Base-by-base conservation (phyloP, 1,284 basidiomycete genomes). In the Athelia sp. region DNA sequence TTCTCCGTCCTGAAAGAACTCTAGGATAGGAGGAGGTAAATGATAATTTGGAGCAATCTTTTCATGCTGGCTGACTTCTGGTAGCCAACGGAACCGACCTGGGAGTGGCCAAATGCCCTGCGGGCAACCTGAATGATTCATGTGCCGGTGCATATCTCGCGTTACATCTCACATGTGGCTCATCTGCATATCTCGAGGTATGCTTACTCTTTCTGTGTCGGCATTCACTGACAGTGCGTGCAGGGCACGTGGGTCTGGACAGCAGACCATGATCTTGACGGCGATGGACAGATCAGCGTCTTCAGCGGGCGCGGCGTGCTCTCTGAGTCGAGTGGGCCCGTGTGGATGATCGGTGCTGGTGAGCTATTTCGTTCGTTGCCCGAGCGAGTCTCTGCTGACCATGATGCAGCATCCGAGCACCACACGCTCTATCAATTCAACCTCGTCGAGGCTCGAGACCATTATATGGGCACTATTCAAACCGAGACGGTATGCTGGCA, bases 161-260 rank as follows among this genome's bases (percentile, higher is more conserved):
- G 14, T 61, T 82, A 13, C 76, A 83, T 54, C 60, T 83, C 31
- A 82, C 78, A 0, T 42, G 64, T 8, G 60, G 59, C 21, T 75
- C 79, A 1, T 77, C 71, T 47, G 79, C 71, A 35, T 76, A 76
- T 52, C 60, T 76, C 32, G 73, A 76, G 70, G 82, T 78, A 50
- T 15, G 19, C 19, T 17, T 40, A 40, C 19, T 38, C 76, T 82
- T 70, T 35, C 19, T 3, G 15, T 24, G 9, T 4, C 0, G 14
- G 6, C 52, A 49, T 18, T 24, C 42, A 29, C 18, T 52, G 52
- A 52, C 21, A 9, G 48, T 24, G 52, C n/a, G 18, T 21, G 10
- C 43, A 82, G 61, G 74, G 75, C 17, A 69, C 68, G 4, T 82
- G 79, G 79, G 68, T 81, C 6, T 82, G 81, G 80, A 67, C 72